Evolutionary conservation across 179 eudicot species (phyloP).

Genomic region (Camellia oleifera): DNA sequence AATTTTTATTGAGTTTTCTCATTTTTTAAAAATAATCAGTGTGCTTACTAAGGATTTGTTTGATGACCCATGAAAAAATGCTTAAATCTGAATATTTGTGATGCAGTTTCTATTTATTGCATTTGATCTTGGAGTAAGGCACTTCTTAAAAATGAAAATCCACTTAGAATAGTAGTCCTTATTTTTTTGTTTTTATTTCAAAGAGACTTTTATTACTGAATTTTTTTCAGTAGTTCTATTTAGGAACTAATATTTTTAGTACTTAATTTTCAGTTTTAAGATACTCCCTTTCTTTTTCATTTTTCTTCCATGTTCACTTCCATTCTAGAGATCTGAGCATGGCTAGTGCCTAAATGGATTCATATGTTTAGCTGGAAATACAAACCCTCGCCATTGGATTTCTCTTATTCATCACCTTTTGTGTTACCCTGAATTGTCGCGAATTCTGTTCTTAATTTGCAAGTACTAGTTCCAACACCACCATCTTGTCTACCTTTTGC

Average conservation of each 20-base stretch:
- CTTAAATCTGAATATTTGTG: background rate
- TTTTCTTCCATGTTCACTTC: background rate
- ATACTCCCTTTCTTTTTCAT: background rate
- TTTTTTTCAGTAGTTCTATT: no score
- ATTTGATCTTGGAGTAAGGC: background rate
- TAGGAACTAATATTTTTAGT: background rate
- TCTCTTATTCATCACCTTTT: background rate
- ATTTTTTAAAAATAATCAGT: background rate
- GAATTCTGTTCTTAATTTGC: background rate
- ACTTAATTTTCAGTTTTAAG: no score
- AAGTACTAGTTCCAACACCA: background rate
- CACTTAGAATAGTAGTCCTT: background rate
- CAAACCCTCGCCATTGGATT: background rate
- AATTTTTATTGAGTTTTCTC: no score
- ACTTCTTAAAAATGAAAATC: background rate
- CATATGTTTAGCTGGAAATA: background rate
- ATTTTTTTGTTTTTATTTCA: background rate
- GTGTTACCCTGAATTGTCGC: background rate
- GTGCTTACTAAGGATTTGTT: background rate
- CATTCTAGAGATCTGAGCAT: background rate
- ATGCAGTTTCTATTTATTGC: background rate
- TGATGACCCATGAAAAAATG: background rate
- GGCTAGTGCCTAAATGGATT: background rate
- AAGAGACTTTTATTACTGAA: background rate
- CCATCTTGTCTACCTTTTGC: background rate